These are phyloP conservation scores for Darksidea phi DNA, from an alignment of 495 filamentous ascomycete species.

Conservation along the genomic window DNA sequence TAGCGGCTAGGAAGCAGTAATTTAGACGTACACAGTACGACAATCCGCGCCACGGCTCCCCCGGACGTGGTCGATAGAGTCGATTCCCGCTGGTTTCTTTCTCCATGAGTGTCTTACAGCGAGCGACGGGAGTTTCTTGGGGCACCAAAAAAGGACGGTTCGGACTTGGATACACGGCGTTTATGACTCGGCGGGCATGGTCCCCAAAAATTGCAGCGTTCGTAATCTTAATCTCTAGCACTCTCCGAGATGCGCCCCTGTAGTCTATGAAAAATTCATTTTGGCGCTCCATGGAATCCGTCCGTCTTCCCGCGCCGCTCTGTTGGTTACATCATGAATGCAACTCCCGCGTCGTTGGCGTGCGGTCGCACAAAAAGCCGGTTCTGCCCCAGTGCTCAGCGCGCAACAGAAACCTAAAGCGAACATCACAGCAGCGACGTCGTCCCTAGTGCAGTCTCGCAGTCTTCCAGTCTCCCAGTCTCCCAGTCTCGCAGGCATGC, in stretches of 20 bases:
- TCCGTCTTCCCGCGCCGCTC: background rate
- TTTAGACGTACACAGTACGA: slow-evolving; percentile 30
- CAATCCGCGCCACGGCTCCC: slow-evolving; percentile 8
- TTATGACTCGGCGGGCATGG: background rate
- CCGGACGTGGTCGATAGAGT: slow-evolving; percentile 1
- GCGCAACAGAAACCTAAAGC: slow-evolving; percentile 10
- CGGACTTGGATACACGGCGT: too few species aligned
- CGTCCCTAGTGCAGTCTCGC: background rate
- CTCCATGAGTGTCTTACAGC: background rate
- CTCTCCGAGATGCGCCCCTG: slow-evolving; percentile 21
- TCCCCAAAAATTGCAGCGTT: slow-evolving; percentile 29
- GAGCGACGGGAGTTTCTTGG: background rate
- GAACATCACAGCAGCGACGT: slow-evolving; percentile 5
- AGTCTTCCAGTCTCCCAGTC: too few species aligned
- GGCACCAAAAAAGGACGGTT: background rate
- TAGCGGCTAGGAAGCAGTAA: slow-evolving; percentile 28
- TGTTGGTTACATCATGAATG: background rate
- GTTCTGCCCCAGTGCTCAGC: background rate
- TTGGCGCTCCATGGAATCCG: background rate
- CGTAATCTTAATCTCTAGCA: slow-evolving; percentile 10
- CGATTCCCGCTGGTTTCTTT: background rate
- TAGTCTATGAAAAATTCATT: slow-evolving; percentile 36
- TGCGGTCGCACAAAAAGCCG: slow-evolving; percentile 7
- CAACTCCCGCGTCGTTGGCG: too few species aligned
- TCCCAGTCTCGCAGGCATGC: too few species aligned